Percentiles rank a stretch among this genome's conserved stretches.
Evolutionary conservation across 169 alveolate species (phyloP).

Genomic region (Babesia ovata): DNA sequence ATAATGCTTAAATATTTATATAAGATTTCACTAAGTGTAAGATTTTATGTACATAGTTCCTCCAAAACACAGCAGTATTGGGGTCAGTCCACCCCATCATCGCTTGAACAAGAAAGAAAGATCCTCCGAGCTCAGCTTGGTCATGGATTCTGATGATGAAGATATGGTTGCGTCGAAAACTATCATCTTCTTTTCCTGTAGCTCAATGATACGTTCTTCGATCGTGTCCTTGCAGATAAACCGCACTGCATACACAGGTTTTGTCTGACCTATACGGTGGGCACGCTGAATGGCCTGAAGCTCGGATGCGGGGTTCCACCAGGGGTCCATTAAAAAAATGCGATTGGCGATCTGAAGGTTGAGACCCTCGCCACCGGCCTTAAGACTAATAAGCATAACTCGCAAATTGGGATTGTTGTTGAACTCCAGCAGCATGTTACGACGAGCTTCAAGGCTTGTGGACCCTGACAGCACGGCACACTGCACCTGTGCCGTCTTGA

Average conservation of each 20-base stretch:
- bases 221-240: slow-evolving; percentile 93
- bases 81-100: not conserved
- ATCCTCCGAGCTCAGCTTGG: slow-evolving; percentile 85
- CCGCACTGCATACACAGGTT: slow-evolving; percentile 91
- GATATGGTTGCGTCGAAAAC: slow-evolving; percentile 82
- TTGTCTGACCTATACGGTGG: slow-evolving; percentile 95
- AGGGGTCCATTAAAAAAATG: slow-evolving; percentile 95
- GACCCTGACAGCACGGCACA: slow-evolving; percentile 83
- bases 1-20: too few relatives aligned
- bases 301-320: slow-evolving; percentile 99
- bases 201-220: slow-evolving; percentile 94
- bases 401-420: slow-evolving; percentile 79
- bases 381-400: slow-evolving; percentile 87
- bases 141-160: slow-evolving; percentile 76
- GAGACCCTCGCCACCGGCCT: slow-evolving; percentile 99
- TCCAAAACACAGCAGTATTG: not conserved
- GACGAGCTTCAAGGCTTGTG: slow-evolving; percentile 77
- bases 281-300: slow-evolving; percentile 97
- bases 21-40: too few relatives aligned
- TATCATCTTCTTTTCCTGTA: slow-evolving; percentile 90
- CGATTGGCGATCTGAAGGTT: slow-evolving; percentile 95
- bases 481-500: slow-evolving; percentile 64
- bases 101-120: slow-evolving; percentile 83
- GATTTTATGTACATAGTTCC: too few relatives aligned
- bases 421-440: slow-evolving; percentile 83